These are phyloP conservation scores for Glaciozyma antarctica DNA, from an alignment of 768 basidiomycete genomes.

Conservation along the genomic window DNA sequence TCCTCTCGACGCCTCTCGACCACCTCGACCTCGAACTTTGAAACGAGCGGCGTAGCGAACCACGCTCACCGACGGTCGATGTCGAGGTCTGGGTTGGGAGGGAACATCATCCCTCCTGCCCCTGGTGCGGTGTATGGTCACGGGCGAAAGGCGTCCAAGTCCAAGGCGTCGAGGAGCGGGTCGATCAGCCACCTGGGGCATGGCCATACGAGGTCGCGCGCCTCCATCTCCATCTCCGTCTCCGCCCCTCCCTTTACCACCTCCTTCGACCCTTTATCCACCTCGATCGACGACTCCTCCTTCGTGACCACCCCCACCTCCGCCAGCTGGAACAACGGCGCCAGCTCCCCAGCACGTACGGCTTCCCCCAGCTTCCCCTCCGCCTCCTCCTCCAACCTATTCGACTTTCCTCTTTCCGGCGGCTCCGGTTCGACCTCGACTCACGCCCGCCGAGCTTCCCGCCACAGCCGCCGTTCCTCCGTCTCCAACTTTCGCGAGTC, in stretches of 20 bases:
- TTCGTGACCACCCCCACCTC: constrained; percentile 4
- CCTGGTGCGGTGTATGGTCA: not conserved
- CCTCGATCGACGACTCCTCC: not conserved
- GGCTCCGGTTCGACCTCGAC: not conserved
- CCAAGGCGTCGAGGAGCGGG: constrained; percentile 10
- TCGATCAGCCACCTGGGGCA: constrained; percentile 23
- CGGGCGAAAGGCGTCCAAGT: constrained; percentile 9
- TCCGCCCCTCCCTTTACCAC: constrained; percentile 6
- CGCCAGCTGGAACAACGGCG: constrained; percentile 11
- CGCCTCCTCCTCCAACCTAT: not conserved
- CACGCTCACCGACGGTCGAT: constrained; percentile 20
- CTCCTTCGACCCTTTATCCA: not conserved
- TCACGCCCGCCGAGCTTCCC: constrained; percentile 49
- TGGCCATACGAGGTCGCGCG: constrained; percentile 27
- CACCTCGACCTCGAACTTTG: constrained; percentile 2
- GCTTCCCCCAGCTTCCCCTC: not conserved
- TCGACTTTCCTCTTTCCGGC: not conserved
- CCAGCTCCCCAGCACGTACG: not conserved
- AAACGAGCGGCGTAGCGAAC: constrained; percentile 2
- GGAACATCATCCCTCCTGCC: not conserved
- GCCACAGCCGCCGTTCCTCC: constrained; percentile 74
- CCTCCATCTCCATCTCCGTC: constrained; percentile 28
- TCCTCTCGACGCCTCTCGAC: constrained; percentile 13
- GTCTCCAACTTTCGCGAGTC: constrained; percentile 84
- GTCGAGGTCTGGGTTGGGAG: constrained; percentile 20